Conservation (phyloP, 2,329 filamentous ascomycete species). For the Rutstroemia sp. region DNA sequence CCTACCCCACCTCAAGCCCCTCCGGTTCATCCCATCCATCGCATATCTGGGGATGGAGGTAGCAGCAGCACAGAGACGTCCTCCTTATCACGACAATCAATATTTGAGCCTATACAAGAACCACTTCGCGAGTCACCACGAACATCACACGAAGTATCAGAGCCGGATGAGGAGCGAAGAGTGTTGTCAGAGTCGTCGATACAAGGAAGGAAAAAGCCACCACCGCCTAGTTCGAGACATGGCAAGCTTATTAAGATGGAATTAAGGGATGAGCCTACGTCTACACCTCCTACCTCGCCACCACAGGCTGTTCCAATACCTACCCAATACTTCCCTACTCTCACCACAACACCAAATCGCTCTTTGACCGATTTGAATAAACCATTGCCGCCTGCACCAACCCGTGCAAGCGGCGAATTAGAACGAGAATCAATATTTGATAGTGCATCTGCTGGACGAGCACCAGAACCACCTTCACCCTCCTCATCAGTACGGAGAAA, state of each 20-base stretch:
- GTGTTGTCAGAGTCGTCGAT: slow-evolving; percentile 27
- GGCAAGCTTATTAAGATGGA: slow-evolving; percentile 62
- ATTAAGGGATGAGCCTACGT: slow-evolving; percentile 34
- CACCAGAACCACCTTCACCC: slow-evolving; percentile 37
- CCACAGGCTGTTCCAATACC: slow-evolving; percentile 18
- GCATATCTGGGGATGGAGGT: slow-evolving; percentile 30
- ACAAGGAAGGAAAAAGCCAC: slow-evolving; percentile 55
- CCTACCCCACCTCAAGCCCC: slow-evolving; percentile 26
- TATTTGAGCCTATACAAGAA: slow-evolving; percentile 44
- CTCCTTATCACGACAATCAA: slow-evolving; percentile 51
- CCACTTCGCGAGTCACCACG: slow-evolving; percentile 41
- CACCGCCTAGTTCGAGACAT: slow-evolving; percentile 70
- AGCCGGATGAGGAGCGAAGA: slow-evolving; percentile 43
- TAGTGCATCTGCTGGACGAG: slow-evolving; percentile 44
- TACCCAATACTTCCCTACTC: slow-evolving; percentile 16
- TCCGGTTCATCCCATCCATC: slow-evolving; percentile 18
- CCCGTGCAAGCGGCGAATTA: slow-evolving; percentile 36
- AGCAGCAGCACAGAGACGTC: slow-evolving; percentile 51
- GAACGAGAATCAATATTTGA: slow-evolving; percentile 44
- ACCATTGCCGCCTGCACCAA: slow-evolving; percentile 50
- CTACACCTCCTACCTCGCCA: slow-evolving; percentile 26
- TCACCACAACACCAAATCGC: slow-evolving; percentile 20
- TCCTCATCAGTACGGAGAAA: slow-evolving; percentile 28
- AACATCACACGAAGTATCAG: slow-evolving; percentile 52
- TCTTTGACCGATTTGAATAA: slow-evolving; percentile 49